These are phyloP conservation scores for Mycena polygramma DNA, from an alignment of 768 basidiomycete species.

Conservation along the genomic window DNA sequence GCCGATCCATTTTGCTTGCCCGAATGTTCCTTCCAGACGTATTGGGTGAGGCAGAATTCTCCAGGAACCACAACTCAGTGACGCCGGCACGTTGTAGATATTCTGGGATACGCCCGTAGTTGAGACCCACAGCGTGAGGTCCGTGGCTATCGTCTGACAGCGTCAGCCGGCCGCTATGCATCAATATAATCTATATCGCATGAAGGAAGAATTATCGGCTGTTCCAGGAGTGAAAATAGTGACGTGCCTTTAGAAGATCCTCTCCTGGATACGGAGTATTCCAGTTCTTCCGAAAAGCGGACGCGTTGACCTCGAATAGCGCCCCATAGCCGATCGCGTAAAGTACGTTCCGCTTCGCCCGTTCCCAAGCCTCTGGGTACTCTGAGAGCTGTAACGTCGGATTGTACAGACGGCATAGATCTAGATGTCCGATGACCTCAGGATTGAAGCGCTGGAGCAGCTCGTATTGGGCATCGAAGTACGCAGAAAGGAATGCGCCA, in stretches of 20 bases:
- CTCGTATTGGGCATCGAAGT: conserved; percentile 89
- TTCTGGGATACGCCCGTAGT: conserved; percentile 75
- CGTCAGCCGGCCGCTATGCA: conserved; percentile 78
- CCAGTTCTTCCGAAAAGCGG: conserved; percentile 96
- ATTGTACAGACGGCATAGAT: conserved; percentile 89
- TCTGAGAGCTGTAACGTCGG: conserved; percentile 70
- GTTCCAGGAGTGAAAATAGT: conserved; percentile 25
- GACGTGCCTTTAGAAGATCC: conserved; percentile 78
- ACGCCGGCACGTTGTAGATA: conserved; percentile 78
- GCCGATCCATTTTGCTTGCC: conserved; percentile 59
- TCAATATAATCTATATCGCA: conserved; percentile 72
- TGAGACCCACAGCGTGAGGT: conserved; percentile 87
- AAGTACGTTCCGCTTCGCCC: conserved; percentile 80
- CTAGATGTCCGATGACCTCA: conserved; percentile 93
- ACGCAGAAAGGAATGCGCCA: conserved; percentile 68
- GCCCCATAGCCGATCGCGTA: conserved; percentile 87
- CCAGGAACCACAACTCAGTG: conserved; percentile 74
- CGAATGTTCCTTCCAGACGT: conserved; percentile 59
- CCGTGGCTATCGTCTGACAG: conserved; percentile 98
- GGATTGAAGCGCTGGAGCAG: conserved; percentile 81
- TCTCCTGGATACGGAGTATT: conserved; percentile 82
- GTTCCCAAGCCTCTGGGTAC: conserved; percentile 71
- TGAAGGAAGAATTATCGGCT: conserved; percentile 8
- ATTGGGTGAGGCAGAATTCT: conserved; percentile 55
- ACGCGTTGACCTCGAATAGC: conserved; percentile 93